These are phyloP conservation scores for Mycena sanguinolenta DNA, from an alignment of 768 basidiomycete species.

Conservation along the genomic window DNA sequence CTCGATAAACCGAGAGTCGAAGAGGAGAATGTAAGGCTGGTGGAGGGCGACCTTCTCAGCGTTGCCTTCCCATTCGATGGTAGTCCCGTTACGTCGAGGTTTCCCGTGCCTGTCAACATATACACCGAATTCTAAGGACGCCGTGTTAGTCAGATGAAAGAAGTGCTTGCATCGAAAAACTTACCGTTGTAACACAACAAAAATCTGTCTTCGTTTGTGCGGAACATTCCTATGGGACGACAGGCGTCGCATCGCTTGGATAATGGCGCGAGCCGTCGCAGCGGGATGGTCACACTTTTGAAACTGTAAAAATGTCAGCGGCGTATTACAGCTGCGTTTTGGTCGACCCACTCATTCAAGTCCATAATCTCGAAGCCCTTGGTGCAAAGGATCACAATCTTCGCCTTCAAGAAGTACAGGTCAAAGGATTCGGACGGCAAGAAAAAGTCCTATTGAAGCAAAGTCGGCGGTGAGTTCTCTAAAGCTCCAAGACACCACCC, in stretches of 20 bases:
- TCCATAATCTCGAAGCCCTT: conserved; percentile 99
- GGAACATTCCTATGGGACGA: conserved; percentile 93
- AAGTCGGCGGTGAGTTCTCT: neutral
- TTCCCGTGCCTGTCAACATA: conserved; percentile 95
- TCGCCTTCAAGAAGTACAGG: conserved; percentile 92
- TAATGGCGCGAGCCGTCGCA: conserved; percentile 75
- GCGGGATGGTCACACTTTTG: conserved; percentile 91
- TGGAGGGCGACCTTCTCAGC: conserved; percentile 92
- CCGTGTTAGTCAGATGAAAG: neutral
- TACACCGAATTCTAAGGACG: conserved; percentile 82
- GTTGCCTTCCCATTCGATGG: conserved; percentile 91
- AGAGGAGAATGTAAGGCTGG: conserved; percentile 88
- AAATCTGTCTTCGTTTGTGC: conserved; percentile 92
- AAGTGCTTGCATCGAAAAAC: neutral
- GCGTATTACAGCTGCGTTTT: neutral
- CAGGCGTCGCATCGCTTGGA: conserved; percentile 92
- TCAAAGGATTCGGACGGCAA: conserved; percentile 92
- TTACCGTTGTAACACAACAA: conserved; percentile 92
- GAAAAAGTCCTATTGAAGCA: conserved; percentile 77
- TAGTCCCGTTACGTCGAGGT: conserved; percentile 60
- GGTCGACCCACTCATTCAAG: conserved; percentile 79
- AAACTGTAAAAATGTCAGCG: conserved; percentile 60
- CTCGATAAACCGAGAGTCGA: conserved; percentile 93
- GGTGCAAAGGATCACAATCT: conserved; percentile 92
- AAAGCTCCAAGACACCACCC: neutral